Evolutionary conservation across 1,284 basidiomycete species (phyloP).

Genomic region (Leccinum pachyderme): DNA sequence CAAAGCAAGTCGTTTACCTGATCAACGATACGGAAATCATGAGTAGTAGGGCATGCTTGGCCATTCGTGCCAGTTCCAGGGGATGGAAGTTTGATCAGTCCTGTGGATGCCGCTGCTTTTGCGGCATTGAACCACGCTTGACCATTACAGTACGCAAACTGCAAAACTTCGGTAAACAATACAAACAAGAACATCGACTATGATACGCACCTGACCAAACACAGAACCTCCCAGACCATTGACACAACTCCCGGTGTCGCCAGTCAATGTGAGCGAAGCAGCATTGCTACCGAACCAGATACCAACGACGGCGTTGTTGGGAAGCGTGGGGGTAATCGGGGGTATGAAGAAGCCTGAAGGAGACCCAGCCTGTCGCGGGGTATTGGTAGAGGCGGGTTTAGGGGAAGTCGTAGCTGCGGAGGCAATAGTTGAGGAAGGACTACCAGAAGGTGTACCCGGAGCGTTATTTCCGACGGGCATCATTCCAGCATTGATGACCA

Average conservation of each 20-base stretch:
- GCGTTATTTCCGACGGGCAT: slow-evolving; percentile 11
- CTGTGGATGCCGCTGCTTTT: slow-evolving; percentile 17
- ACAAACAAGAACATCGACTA: background rate
- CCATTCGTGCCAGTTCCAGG: slow-evolving; percentile 19
- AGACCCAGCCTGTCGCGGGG: slow-evolving; percentile 10
- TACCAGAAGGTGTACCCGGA: background rate
- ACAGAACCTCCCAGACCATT: slow-evolving; percentile 23
- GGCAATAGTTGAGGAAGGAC: background rate
- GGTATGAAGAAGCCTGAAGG: slow-evolving; percentile 22
- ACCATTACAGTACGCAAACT: slow-evolving; percentile 27
- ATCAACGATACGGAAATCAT: slow-evolving; percentile 27
- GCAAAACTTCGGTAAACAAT: background rate
- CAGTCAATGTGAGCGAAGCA: slow-evolving; percentile 20
- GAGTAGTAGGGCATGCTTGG: slow-evolving; percentile 28
- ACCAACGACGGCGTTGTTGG: slow-evolving; percentile 24
- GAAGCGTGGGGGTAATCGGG: slow-evolving; percentile 24
- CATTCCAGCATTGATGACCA: slow-evolving; percentile 29
- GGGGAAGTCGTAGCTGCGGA: background rate
- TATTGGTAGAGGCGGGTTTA: background rate
- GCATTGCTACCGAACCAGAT: slow-evolving; percentile 32
- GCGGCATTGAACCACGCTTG: slow-evolving; percentile 23
- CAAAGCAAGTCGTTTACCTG: slow-evolving; percentile 10
- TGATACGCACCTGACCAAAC: slow-evolving; percentile 22
- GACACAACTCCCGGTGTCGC: slow-evolving; percentile 20
- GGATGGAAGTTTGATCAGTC: slow-evolving; percentile 18